phyloP scores from a whole-genome alignment of 352 stramenopile genomes.

The Globisporangium cylindrosporum region DNA sequence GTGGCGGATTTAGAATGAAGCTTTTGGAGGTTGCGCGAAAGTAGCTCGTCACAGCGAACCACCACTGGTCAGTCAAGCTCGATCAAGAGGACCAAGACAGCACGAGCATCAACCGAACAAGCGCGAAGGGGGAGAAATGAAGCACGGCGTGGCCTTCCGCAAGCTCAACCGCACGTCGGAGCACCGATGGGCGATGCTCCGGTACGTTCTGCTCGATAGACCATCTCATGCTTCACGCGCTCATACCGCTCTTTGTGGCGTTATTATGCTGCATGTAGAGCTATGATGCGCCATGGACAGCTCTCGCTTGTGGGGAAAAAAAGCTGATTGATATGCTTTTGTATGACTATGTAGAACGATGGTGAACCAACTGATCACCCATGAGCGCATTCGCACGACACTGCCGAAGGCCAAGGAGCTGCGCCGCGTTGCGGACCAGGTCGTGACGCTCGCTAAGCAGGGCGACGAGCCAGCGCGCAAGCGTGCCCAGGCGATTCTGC shows the following conservation, averaged over 20 bases:
- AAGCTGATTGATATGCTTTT: neutral
- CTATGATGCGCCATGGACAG: neutral
- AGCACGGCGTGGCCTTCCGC: slow-evolving; percentile 81
- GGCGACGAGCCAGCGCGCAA: slow-evolving; percentile 83
- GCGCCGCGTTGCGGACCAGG: slow-evolving; percentile 91
- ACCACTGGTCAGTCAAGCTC: slow-evolving; percentile 14
- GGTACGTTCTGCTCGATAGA: slow-evolving; percentile 40
- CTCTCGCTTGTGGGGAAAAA: neutral
- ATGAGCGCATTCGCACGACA: slow-evolving; percentile 97
- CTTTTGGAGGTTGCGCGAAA: slow-evolving; percentile 20
- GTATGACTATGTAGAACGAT: slow-evolving; percentile 75
- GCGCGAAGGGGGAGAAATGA: slow-evolving; percentile 43
- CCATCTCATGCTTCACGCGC: neutral
- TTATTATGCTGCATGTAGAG: neutral
- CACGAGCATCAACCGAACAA: slow-evolving; percentile 6
- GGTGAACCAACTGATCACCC: slow-evolving; percentile 96
- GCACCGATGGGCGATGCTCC: slow-evolving; percentile 96
- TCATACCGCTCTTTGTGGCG: slow-evolving; percentile 1
- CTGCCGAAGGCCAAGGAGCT: slow-evolving; percentile 96
- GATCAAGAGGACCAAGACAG: neutral
- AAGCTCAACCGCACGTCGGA: slow-evolving; percentile 91
- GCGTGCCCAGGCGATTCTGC: slow-evolving; percentile 80
- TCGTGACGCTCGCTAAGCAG: slow-evolving; percentile 94
- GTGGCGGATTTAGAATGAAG: neutral
- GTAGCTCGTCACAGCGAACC: slow-evolving; percentile 18